Percentiles rank a stretch among this genome's conserved stretches.
These are phyloP conservation scores for Plasmodium gaboni DNA, from an alignment of 169 alveolate genomes.

Conservation along the genomic window DNA sequence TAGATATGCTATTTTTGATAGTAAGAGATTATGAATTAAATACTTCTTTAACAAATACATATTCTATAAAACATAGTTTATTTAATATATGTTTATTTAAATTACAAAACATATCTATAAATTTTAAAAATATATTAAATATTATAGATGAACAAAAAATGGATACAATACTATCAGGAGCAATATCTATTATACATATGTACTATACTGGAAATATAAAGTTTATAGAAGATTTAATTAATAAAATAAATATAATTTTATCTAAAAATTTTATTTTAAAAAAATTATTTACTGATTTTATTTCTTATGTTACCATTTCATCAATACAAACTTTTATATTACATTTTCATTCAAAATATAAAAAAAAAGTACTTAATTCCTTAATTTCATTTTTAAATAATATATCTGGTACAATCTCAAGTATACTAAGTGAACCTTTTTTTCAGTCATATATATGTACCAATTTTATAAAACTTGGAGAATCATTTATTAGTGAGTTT, in stretches of 20 bases:
- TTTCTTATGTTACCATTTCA: conserved; percentile 69
- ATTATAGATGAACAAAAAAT: conserved; percentile 38
- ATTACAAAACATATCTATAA: conserved; percentile 38
- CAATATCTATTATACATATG: conserved; percentile 54
- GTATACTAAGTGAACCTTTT: conserved; percentile 43
- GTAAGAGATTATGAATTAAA: conserved; percentile 34
- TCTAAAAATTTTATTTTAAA: conserved; percentile 40
- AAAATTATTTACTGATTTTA: conserved; percentile 59
- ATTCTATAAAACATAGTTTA: conserved; percentile 41
- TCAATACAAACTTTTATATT: conserved; percentile 63
- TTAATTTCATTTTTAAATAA: conserved; percentile 37
- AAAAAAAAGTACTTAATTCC: conserved; percentile 30
- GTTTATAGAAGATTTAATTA: conserved; percentile 61
- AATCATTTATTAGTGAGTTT: conserved; percentile 60
- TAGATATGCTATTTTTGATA: conserved; percentile 48
- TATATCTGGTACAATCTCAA: conserved; percentile 44
- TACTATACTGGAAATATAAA: conserved; percentile 38
- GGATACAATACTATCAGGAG: conserved; percentile 16
- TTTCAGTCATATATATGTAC: conserved; percentile 71
- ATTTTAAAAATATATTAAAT: conserved; percentile 54
- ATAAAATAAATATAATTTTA: conserved; percentile 29
- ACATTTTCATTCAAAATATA: conserved; percentile 55
- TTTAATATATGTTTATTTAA: conserved; percentile 57
- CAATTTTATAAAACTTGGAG: conserved; percentile 34
- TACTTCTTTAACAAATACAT: conserved; percentile 32